Conservation (phyloP, 2,329 filamentous ascomycete species). For the Gaeumannomyces tritici region DNA sequence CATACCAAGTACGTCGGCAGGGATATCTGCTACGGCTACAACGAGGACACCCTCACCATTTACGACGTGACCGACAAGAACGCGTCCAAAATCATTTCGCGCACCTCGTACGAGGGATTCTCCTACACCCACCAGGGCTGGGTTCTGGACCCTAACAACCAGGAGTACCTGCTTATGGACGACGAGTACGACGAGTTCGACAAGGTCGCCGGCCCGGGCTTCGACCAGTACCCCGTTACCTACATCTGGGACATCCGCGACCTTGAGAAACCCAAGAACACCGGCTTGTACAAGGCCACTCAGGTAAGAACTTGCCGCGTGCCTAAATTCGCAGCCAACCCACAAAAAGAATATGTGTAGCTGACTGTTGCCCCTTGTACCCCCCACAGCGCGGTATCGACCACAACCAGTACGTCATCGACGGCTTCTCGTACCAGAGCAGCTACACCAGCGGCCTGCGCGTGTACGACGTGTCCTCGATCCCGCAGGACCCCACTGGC, state of each 20-base stretch:
- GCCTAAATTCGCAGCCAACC: background rate
- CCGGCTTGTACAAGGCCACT: constrained; percentile 25
- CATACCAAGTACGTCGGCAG: constrained; percentile 34
- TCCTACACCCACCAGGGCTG: constrained; percentile 48
- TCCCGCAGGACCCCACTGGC: constrained; percentile 25
- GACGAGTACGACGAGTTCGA: constrained; percentile 42
- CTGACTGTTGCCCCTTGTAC: background rate
- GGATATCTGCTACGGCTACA: constrained; percentile 49
- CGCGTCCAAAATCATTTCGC: constrained; percentile 35
- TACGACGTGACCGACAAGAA: constrained; percentile 43
- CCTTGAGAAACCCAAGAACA: constrained; percentile 29
- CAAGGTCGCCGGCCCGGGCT: constrained; percentile 13
- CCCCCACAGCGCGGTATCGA: constrained; percentile 23
- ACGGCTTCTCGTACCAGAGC: constrained; percentile 31
- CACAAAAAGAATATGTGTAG: background rate
- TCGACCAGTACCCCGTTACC: constrained; percentile 28
- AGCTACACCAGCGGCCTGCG: constrained; percentile 35
- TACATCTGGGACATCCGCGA: constrained; percentile 38
- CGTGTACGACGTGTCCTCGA: constrained; percentile 21
- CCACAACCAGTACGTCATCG: constrained; percentile 33
- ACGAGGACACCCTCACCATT: constrained; percentile 40
- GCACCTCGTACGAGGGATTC: constrained; percentile 45
- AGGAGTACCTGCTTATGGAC: constrained; percentile 36
- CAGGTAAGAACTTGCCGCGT: constrained; percentile 10
- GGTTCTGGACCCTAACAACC: constrained; percentile 33